Percentiles rank a stretch among this genome's conserved stretches.
These are phyloP conservation scores for Penicillium waksmanii DNA, from an alignment of 495 filamentous ascomycete genomes.

Conservation along the genomic window DNA sequence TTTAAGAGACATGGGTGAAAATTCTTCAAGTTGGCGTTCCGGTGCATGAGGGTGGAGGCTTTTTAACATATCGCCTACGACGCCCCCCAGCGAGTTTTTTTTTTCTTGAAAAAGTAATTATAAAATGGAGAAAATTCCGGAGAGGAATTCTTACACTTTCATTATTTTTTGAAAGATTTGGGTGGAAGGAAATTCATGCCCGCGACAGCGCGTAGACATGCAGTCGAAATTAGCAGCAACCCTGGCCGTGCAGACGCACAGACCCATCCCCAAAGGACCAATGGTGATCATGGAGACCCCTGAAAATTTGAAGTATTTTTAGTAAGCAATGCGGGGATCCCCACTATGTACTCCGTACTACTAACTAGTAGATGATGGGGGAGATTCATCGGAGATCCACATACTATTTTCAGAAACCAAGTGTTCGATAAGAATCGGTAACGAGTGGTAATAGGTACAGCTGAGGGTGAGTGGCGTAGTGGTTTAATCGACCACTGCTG, in stretches of 20 bases:
- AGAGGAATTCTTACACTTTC: not conserved
- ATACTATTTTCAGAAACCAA: not conserved
- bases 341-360: too few relatives aligned
- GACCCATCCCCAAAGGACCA: not conserved
- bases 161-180: not conserved
- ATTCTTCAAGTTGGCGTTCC: not conserved
- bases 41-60: not conserved
- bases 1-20: not conserved
- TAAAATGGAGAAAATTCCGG: not conserved
- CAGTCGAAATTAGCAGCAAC: not conserved
- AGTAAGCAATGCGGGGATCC: not conserved
- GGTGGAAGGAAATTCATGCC: not conserved
- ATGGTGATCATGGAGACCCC: not conserved
- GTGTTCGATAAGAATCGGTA: not conserved
- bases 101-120: not conserved
- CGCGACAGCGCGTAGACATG: not conserved
- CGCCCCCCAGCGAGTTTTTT: not conserved
- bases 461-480: conserved; percentile 12
- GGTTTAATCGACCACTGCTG: not conserved
- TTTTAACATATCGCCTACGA: too few relatives aligned
- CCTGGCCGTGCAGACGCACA: not conserved
- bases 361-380: too few relatives aligned
- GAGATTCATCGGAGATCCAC: not conserved
- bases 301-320: not conserved
- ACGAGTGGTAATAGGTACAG: not conserved